Evolutionary conservation across 2,329 filamentous ascomycete genomes (phyloP).

Genomic region (Diaporthe velutina): DNA sequence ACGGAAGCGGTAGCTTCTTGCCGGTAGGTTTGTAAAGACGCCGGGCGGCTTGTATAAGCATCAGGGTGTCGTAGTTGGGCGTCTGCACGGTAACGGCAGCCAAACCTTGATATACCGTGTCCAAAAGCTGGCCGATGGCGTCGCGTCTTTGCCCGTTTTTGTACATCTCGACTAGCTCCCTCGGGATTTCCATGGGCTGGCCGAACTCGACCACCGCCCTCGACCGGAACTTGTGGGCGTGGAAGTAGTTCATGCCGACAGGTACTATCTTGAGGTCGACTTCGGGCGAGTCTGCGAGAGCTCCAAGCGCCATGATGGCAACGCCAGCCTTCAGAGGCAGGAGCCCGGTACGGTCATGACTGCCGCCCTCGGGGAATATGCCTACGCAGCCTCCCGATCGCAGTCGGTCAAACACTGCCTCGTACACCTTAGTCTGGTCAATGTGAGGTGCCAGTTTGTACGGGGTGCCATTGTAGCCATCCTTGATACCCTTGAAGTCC

Average conservation of each 20-base stretch:
- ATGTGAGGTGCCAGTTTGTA: constrained; percentile 94
- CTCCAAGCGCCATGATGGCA: constrained; percentile 96
- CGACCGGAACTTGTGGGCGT: constrained; percentile 97
- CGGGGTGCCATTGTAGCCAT: constrained; percentile 80
- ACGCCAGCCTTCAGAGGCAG: constrained; percentile 96
- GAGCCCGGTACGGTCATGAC: constrained; percentile 92
- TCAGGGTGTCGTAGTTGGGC: constrained; percentile 95
- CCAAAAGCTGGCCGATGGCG: constrained; percentile 86
- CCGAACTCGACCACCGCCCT: constrained; percentile 97
- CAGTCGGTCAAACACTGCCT: constrained; percentile 89
- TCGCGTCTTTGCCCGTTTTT: constrained; percentile 85
- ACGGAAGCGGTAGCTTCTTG: constrained; percentile 91
- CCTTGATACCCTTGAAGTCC: constrained; percentile 64
- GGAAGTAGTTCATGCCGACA: constrained; percentile 99
- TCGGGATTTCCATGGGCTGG: constrained; percentile 85
- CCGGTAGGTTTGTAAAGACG: constrained; percentile 94
- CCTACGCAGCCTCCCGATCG: constrained; percentile 89
- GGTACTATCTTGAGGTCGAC: constrained; percentile 95
- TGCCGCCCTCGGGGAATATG: constrained; percentile 97
- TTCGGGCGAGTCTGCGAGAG: constrained; percentile 85
- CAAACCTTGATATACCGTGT: constrained; percentile 87
- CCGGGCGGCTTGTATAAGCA: constrained; percentile 95
- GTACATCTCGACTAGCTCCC: constrained; percentile 87
- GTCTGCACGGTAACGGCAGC: constrained; percentile 91
- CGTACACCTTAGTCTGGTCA: constrained; percentile 93